Percentiles rank a stretch among this genome's conserved stretches.
These are phyloP conservation scores for Pinus albicaulis DNA, from an alignment of 75 land plant genomes.

Conservation along the genomic window DNA sequence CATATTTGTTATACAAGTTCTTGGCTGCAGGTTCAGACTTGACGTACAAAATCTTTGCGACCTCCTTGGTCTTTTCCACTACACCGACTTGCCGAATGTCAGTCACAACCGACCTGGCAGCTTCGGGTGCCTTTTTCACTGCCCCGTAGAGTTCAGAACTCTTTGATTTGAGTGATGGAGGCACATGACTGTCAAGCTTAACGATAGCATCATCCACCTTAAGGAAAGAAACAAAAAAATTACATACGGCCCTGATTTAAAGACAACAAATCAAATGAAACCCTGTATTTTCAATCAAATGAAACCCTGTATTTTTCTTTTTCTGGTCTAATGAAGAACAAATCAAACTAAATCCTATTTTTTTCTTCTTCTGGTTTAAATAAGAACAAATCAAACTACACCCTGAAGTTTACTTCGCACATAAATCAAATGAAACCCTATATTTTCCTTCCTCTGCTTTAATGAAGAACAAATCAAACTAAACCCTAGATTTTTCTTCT, in stretches of 20 bases:
- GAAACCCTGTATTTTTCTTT: no score
- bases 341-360: no score
- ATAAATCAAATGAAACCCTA: no score
- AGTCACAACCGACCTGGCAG: conserved; percentile 57
- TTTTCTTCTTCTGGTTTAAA: no score
- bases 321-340: no score
- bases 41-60: conserved; percentile 37
- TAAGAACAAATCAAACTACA: no score
- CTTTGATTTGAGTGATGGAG: conserved; percentile 57
- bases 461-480: background rate
- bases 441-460: background rate
- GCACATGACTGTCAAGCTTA: conserved; percentile 50
- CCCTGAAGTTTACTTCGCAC: no score
- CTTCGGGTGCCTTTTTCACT: conserved; percentile 74
- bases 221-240: background rate
- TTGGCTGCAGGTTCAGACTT: conserved; percentile 58
- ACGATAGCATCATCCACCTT: conserved; percentile 74
- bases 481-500: background rate
- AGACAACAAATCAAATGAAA: no score
- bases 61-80: conserved; percentile 34
- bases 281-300: no score
- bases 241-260: no score
- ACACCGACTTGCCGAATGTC: conserved; percentile 70
- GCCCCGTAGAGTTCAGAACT: conserved; percentile 54
- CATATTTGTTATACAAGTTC: background rate